Percentiles rank a stretch among this genome's conserved stretches.
Evolutionary conservation across 495 filamentous ascomycete species (phyloP).

Genomic region (Penicillium lividum): DNA sequence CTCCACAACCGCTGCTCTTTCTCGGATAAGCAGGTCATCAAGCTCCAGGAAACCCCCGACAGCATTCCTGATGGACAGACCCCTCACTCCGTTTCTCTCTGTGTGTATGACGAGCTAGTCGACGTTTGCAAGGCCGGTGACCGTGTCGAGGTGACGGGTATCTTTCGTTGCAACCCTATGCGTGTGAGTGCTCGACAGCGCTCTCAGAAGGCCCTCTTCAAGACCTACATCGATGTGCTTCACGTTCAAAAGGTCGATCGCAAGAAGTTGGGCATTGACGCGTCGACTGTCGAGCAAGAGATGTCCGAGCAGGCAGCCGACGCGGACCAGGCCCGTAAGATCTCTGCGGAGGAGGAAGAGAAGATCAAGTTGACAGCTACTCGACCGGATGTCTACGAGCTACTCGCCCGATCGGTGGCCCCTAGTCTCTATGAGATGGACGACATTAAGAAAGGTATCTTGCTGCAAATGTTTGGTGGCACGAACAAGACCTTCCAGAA

Average conservation of each 20-base stretch:
- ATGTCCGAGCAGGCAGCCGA: conserved; percentile 72
- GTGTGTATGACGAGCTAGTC: conserved; percentile 94
- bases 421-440: conserved; percentile 98
- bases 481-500: conserved; percentile 99
- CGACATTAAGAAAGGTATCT: conserved; percentile 96
- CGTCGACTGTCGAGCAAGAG: conserved; percentile 84
- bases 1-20: conserved; percentile 95
- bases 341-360: conserved; percentile 86
- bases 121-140: conserved; percentile 98
- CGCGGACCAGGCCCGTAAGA: conserved; percentile 77
- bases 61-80: conserved; percentile 90
- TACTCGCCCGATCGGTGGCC: conserved; percentile 87
- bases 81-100: conserved; percentile 96
- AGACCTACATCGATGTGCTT: conserved; percentile 93
- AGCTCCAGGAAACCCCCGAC: conserved; percentile 96
- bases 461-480: conserved; percentile 94
- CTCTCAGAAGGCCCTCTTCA: conserved; percentile 91
- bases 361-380: conserved; percentile 82
- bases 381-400: conserved; percentile 88
- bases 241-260: conserved; percentile 97
- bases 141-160: conserved; percentile 91
- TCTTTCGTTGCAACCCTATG: conserved; percentile 92
- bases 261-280: conserved; percentile 87
- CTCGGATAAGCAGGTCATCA: conserved; percentile 97
- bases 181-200: conserved; percentile 94